Conservation (phyloP, 352 stramenopile species). For the Globisporangium perplexum region DNA sequence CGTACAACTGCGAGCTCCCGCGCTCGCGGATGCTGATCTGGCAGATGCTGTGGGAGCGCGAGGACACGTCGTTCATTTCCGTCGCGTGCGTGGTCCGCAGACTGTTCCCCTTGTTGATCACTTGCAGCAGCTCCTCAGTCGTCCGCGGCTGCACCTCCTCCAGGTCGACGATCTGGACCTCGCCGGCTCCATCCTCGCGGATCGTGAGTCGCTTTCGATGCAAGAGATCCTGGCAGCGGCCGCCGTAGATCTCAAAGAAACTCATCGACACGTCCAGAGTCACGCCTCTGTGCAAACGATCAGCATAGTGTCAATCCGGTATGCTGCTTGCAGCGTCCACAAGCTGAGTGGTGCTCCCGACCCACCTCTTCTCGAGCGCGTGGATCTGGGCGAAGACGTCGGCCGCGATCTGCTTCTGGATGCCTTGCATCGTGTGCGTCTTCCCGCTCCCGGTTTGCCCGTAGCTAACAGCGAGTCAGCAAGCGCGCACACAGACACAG, state of each 20-base stretch:
- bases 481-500: not conserved
- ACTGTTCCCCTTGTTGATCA: slow-evolving; percentile 92
- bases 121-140: slow-evolving; percentile 89
- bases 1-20: slow-evolving; percentile 38
- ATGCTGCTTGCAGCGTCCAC: too few relatives aligned
- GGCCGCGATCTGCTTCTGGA: slow-evolving; percentile 69
- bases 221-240: slow-evolving; percentile 94
- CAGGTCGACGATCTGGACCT: slow-evolving; percentile 95
- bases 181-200: slow-evolving; percentile 90
- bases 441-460: slow-evolving; percentile 94
- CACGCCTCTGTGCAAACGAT: slow-evolving; percentile 21
- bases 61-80: slow-evolving; percentile 95
- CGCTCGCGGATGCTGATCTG: slow-evolving; percentile 86
- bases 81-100: slow-evolving; percentile 95
- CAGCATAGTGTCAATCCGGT: not conserved
- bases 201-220: slow-evolving; percentile 88
- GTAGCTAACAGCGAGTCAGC: too few relatives aligned
- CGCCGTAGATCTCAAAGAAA: slow-evolving; percentile 98
- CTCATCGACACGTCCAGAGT: slow-evolving; percentile 88
- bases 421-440: slow-evolving; percentile 93
- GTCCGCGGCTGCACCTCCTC: slow-evolving; percentile 86
- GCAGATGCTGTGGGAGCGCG: slow-evolving; percentile 94
- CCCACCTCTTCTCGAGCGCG: slow-evolving; percentile 34
- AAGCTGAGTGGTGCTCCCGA: too few relatives aligned
- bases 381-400: slow-evolving; percentile 73